phyloP scores from a whole-genome alignment of 441 rosid genomes.

The Cnidoscolus chayamansa region DNA sequence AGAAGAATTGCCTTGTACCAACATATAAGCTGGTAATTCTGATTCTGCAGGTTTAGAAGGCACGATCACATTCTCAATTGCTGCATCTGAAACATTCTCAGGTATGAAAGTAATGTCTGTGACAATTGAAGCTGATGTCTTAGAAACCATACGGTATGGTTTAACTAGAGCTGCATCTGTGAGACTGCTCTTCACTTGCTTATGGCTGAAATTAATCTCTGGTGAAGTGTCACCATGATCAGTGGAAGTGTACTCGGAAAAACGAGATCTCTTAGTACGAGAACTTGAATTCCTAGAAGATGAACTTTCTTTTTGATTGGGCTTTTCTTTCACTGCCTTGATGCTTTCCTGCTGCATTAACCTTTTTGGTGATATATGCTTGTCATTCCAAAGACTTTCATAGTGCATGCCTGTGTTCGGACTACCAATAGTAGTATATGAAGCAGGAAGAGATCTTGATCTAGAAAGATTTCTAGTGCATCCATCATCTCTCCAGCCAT shows the following conservation, averaged over 20 bases:
- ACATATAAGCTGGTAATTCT: slow-evolving; percentile 38
- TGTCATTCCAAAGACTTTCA: slow-evolving; percentile 39
- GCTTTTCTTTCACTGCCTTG: slow-evolving; percentile 42
- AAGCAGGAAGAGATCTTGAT: slow-evolving; percentile 66
- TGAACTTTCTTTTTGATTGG: slow-evolving; percentile 36
- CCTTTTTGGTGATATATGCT: slow-evolving; percentile 45
- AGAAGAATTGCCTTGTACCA: slow-evolving; percentile 25
- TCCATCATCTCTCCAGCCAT: slow-evolving; percentile 80
- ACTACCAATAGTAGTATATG: slow-evolving; percentile 42
- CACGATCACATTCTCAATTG: slow-evolving; percentile 32
- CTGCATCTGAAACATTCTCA: slow-evolving; percentile 37
- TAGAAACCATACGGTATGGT: slow-evolving; percentile 38
- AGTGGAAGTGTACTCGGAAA: slow-evolving; percentile 25
- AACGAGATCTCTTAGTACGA: slow-evolving; percentile 33
- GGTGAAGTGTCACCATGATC: slow-evolving; percentile 40
- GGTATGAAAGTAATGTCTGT: slow-evolving; percentile 36
- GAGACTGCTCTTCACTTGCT: slow-evolving; percentile 31
- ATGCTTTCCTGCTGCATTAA: slow-evolving; percentile 40
- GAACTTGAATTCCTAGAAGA: slow-evolving; percentile 43
- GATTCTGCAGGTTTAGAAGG: slow-evolving; percentile 30
- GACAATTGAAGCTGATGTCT: slow-evolving; percentile 30
- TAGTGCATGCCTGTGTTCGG: slow-evolving; percentile 31
- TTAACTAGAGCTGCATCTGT: slow-evolving; percentile 30
- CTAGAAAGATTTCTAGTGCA: slow-evolving; percentile 40
- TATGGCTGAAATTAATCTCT: slow-evolving; percentile 36